Percentiles rank a stretch among this genome's conserved stretches.
Conservation (phyloP, 1,284 basidiomycete species). For the Sparassis latifolia region DNA sequence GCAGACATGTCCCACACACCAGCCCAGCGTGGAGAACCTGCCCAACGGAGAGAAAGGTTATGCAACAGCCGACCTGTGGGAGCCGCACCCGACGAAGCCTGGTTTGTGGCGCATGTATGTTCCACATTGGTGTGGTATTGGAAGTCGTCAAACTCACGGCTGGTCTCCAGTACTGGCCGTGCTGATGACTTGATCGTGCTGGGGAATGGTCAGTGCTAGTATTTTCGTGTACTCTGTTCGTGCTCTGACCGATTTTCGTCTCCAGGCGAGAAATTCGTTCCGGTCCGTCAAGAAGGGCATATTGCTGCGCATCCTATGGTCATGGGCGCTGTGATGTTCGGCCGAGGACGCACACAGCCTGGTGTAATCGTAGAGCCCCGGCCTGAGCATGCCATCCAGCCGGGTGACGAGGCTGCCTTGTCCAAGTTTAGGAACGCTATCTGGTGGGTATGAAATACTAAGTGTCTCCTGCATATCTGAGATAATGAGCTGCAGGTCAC, state of each 20-base stretch:
- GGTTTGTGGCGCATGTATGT: conserved; percentile 15
- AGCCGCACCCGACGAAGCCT: conserved; percentile 12
- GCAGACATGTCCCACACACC: conserved; percentile 11
- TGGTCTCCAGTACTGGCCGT: neutral
- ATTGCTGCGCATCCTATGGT: conserved; percentile 23
- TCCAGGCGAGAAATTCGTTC: conserved; percentile 36
- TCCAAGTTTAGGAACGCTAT: conserved; percentile 25
- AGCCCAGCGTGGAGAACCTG: conserved; percentile 13
- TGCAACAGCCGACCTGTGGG: conserved; percentile 10
- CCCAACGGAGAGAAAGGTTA: conserved; percentile 8
- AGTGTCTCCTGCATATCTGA: neutral
- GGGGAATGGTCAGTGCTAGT: conserved; percentile 2
- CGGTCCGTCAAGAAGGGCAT: conserved; percentile 23
- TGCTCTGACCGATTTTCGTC: conserved; percentile 7
- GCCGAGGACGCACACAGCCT: conserved; percentile 30
- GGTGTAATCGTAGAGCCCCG: conserved; percentile 33
- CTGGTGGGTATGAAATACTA: conserved; percentile 21
- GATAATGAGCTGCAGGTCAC: conserved; percentile 18
- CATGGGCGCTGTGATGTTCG: conserved; percentile 30
- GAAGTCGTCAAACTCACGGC: too few relatives aligned
- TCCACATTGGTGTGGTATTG: too few relatives aligned
- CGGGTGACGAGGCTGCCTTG: conserved; percentile 15
- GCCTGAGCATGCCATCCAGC: conserved; percentile 16
- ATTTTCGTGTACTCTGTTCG: neutral
- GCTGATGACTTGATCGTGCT: conserved; percentile 4